phyloP scores from a whole-genome alignment of 2,329 filamentous ascomycete genomes.

The Colletotrichum theobromicola region DNA sequence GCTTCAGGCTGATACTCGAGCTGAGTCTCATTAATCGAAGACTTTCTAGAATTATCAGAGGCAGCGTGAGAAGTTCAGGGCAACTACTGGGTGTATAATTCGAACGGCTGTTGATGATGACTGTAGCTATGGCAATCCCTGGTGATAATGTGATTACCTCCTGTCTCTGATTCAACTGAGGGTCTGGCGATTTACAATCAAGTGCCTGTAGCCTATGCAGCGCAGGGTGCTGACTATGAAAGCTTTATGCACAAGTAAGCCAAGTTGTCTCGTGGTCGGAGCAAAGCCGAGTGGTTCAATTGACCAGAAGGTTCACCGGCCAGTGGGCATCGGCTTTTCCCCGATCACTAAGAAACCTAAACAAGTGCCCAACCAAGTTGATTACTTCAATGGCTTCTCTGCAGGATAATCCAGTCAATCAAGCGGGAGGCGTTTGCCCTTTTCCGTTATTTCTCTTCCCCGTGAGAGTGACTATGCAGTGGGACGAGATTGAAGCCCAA shows the following conservation, averaged over 20 bases:
- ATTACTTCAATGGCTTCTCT: background rate
- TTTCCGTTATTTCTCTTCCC: background rate
- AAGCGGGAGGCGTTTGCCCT: background rate
- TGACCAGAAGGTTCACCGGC: background rate
- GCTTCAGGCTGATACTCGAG: background rate
- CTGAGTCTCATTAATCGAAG: background rate
- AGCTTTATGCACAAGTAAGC: background rate
- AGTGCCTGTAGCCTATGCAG: background rate
- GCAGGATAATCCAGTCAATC: background rate
- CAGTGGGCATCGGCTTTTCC: background rate
- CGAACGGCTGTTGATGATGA: background rate
- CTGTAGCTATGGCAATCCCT: background rate
- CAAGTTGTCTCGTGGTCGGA: background rate
- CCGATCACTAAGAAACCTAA: background rate
- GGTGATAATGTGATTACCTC: background rate
- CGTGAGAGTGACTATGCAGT: background rate
- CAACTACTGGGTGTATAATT: background rate
- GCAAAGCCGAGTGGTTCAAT: background rate
- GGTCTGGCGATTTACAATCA: background rate
- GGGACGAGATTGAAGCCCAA: background rate
- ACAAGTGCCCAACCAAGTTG: background rate
- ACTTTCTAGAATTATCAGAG: background rate
- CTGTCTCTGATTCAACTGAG: background rate
- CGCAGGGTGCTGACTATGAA: background rate
- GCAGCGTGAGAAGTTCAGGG: background rate